Evolutionary conservation across 164 flowering plant genomes (phyloP).

Genomic region (Aristolochia fimbriata): DNA sequence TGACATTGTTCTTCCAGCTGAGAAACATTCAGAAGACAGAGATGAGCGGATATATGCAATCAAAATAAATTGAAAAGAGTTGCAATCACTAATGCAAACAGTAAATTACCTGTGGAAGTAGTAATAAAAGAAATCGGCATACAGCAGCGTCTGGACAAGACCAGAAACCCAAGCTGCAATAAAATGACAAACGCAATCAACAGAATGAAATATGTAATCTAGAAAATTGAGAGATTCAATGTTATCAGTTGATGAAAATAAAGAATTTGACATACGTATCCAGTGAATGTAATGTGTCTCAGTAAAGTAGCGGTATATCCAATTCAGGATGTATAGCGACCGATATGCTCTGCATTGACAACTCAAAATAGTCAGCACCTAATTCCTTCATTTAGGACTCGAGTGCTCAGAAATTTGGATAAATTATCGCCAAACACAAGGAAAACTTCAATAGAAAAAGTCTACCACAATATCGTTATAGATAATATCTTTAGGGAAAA

Average conservation of each 20-base stretch:
- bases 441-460: too few species aligned
- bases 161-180: conserved; percentile 88
- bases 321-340: conserved; percentile 68
- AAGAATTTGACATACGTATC: conserved; percentile 51
- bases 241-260: not conserved
- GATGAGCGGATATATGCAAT: not conserved
- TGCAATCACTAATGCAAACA: not conserved
- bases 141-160: conserved; percentile 79
- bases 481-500: too few species aligned
- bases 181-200: not conserved
- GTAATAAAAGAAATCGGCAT: conserved; percentile 93
- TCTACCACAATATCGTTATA: too few species aligned
- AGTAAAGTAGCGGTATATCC: conserved; percentile 91
- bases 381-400: too few species aligned
- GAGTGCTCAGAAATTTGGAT: too few species aligned
- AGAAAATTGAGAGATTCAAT: not conserved
- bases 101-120: conserved; percentile 63
- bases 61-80: not conserved
- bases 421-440: too few species aligned
- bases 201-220: not conserved
- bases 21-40: conserved; percentile 4
- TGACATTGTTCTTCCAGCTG: conserved; percentile 83
- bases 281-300: conserved; percentile 78
- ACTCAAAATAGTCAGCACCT: too few species aligned
- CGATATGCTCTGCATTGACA: conserved; percentile 66